phyloP scores from a whole-genome alignment of 1,284 basidiomycete genomes.

The Neotropicomus parvogracilis region DNA sequence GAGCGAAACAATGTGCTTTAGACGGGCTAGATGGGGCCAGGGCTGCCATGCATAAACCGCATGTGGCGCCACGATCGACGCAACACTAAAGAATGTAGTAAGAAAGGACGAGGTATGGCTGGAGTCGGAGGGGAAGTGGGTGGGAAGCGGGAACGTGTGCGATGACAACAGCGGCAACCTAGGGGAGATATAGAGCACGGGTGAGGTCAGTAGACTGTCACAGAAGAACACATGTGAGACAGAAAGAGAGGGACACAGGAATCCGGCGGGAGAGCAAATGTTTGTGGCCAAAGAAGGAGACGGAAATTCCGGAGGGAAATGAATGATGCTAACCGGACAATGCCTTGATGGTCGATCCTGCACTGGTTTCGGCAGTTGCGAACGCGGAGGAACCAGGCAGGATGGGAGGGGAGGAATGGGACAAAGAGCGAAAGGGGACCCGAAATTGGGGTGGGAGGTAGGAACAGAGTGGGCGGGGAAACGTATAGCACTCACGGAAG shows the following conservation, averaged over 20 bases:
- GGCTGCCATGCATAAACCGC: constrained; percentile 45
- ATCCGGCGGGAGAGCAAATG: background rate
- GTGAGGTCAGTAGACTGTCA: constrained; percentile 19
- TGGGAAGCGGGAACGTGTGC: constrained; percentile 19
- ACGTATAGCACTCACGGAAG: constrained; percentile 17
- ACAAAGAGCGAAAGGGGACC: constrained; percentile 4
- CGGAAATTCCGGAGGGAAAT: constrained; percentile 21
- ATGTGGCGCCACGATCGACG: constrained; percentile 24
- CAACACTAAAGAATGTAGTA: constrained; percentile 12
- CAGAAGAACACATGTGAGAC: constrained; percentile 12
- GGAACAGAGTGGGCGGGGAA: constrained; percentile 6
- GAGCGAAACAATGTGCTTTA: constrained; percentile 42
- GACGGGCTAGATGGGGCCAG: constrained; percentile 40
- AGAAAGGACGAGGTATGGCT: constrained; percentile 9
- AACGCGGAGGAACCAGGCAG: background rate
- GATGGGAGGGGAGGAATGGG: background rate
- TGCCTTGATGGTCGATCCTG: constrained; percentile 28
- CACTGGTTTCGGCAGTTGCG: constrained; percentile 4
- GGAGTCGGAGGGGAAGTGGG: constrained; percentile 7
- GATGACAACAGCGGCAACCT: constrained; percentile 14
- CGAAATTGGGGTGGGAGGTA: background rate
- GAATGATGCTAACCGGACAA: constrained; percentile 26
- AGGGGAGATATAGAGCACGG: constrained; percentile 16
- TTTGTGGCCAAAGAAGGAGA: constrained; percentile 2
- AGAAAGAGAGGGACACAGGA: constrained; percentile 12